Conservation (phyloP, 164 flowering plant genomes). For the Vitis riparia region DNA sequence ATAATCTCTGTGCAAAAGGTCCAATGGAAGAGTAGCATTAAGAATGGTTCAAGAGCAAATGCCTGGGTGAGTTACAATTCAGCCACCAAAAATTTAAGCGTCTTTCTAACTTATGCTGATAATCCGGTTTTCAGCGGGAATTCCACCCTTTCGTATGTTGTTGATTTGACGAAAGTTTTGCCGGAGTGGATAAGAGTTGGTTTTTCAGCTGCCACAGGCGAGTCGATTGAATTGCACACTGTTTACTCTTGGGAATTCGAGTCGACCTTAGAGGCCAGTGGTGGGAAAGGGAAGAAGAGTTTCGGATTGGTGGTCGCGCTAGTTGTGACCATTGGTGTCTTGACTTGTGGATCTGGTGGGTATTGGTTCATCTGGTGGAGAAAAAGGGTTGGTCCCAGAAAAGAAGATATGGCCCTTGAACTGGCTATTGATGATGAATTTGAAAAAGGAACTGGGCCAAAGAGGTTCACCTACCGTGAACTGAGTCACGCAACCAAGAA, state of each 20-base stretch:
- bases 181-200: conserved; percentile 53
- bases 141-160: conserved; percentile 29
- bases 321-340: conserved; percentile 4
- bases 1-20: conserved; percentile 32
- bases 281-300: background rate
- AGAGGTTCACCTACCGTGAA: conserved; percentile 29
- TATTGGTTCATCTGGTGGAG: conserved; percentile 6
- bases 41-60: conserved; percentile 36
- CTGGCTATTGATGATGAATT: conserved; percentile 22
- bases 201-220: conserved; percentile 71
- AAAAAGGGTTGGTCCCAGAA: background rate
- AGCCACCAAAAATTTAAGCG: conserved; percentile 37
- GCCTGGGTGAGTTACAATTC: conserved; percentile 63
- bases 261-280: conserved; percentile 36
- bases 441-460: conserved; percentile 26
- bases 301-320: conserved; percentile 13
- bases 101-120: conserved; percentile 39
- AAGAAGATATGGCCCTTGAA: conserved; percentile 11
- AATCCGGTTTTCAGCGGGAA: conserved; percentile 29
- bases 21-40: conserved; percentile 50
- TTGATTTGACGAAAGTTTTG: conserved; percentile 43
- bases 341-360: conserved; percentile 7
- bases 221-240: conserved; percentile 34
- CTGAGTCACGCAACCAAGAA: conserved; percentile 25
- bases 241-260: conserved; percentile 55